A percentile compares a stretch with the other conserved stretches of the same genome.
These are phyloP conservation scores for Arachis monticola DNA, from an alignment of 331 rosid species.

Conservation along the genomic window DNA sequence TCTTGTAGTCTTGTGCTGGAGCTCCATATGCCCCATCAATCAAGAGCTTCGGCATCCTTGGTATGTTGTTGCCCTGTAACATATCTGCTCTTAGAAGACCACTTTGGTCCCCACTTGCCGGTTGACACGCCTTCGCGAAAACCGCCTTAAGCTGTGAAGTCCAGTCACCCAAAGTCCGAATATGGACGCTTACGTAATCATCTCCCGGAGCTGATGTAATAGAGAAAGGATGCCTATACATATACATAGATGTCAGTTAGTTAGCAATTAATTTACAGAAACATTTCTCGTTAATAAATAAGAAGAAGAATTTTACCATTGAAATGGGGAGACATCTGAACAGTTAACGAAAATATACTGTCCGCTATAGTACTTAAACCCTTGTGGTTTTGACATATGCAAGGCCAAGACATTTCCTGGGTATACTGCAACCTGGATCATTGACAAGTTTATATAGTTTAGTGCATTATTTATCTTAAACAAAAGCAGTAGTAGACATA, in stretches of 20 bases:
- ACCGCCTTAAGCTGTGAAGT: slow-evolving; percentile 70
- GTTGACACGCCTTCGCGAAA: slow-evolving; percentile 85
- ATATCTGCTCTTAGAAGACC: slow-evolving; percentile 79
- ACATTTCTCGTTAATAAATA: no score
- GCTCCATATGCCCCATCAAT: slow-evolving; percentile 95
- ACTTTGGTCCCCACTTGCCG: slow-evolving; percentile 68
- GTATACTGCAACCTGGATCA: slow-evolving; percentile 80
- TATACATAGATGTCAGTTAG: not conserved
- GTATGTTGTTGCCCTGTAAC: slow-evolving; percentile 53
- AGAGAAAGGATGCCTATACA: slow-evolving; percentile 86
- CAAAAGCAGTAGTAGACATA: no score
- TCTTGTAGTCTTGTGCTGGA: slow-evolving; percentile 88
- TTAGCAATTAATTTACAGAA: no score
- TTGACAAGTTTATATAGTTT: not conserved
- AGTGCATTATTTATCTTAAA: not conserved
- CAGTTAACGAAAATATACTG: slow-evolving; percentile 84
- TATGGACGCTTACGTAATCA: slow-evolving; percentile 79
- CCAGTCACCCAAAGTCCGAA: slow-evolving; percentile 86
- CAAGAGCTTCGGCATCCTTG: slow-evolving; percentile 75
- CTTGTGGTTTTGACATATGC: slow-evolving; percentile 86
- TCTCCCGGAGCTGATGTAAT: slow-evolving; percentile 96
- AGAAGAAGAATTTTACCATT: slow-evolving; percentile 59
- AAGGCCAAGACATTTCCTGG: slow-evolving; percentile 92
- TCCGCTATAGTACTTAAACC: slow-evolving; percentile 87
- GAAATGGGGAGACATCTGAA: slow-evolving; percentile 78